Conservation (phyloP, 129 eudicot species). For the Glebionis coronaria region DNA sequence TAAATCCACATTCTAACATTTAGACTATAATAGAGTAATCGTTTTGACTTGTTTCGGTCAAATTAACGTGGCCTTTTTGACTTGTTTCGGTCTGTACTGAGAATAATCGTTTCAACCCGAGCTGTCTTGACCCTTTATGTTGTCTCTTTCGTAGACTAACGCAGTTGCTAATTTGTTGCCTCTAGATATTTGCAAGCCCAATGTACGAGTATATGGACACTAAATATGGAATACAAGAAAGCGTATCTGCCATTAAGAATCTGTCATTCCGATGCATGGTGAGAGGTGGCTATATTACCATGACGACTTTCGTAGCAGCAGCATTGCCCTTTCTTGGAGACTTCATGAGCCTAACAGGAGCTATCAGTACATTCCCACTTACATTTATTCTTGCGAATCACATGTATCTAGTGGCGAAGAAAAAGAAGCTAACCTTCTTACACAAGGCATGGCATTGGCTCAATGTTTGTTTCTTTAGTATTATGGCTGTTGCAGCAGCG, state of each 20-base stretch:
- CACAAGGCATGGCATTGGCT: conserved; percentile 87
- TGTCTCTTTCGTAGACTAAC: background rate
- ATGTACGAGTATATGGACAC: conserved; percentile 96
- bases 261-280: conserved; percentile 55
- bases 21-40: no score
- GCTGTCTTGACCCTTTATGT: background rate
- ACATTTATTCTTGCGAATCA: conserved; percentile 96
- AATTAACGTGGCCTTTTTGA: no score
- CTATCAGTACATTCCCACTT: conserved; percentile 88
- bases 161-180: conserved; percentile 1
- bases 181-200: conserved; percentile 92
- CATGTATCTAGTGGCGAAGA: conserved; percentile 82
- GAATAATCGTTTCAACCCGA: background rate
- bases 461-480: conserved; percentile 60
- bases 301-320: conserved; percentile 72
- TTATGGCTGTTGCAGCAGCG: conserved; percentile 66
- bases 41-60: no score
- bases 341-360: conserved; percentile 96
- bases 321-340: conserved; percentile 87
- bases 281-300: conserved; percentile 65
- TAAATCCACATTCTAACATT: background rate
- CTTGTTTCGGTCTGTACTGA: no score
- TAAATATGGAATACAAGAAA: conserved; percentile 57
- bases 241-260: conserved; percentile 52
- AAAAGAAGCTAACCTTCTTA: conserved; percentile 24